Conservation (phyloP, 345 rosid genomes). For the Ceriops decandra region DNA sequence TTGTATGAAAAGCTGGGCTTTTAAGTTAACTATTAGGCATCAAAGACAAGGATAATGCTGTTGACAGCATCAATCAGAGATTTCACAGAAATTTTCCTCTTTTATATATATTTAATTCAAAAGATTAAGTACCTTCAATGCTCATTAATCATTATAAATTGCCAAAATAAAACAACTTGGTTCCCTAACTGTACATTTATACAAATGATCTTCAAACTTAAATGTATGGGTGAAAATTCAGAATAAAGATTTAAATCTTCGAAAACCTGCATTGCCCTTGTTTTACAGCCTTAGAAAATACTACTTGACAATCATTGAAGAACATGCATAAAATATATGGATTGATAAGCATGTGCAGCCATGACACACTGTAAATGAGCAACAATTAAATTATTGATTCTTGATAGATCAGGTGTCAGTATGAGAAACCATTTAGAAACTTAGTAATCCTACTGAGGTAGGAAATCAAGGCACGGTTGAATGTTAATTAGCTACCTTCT, state of each 20-base stretch:
- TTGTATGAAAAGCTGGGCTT: not conserved
- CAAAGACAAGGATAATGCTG: not conserved
- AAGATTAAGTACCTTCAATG: not conserved
- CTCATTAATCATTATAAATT: constrained; percentile 6
- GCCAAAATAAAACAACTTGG: not conserved
- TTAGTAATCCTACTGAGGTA: not conserved
- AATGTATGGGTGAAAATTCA: too few relatives aligned
- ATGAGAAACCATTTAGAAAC: not conserved
- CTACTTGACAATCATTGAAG: not conserved
- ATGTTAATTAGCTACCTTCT: constrained; percentile 14
- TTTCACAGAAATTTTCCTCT: not conserved
- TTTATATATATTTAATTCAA: not conserved
- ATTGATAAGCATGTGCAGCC: not conserved
- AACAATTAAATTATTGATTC: not conserved
- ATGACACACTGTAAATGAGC: not conserved
- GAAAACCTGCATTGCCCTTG: not conserved
- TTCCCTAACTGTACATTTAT: not conserved
- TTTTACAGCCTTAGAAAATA: not conserved
- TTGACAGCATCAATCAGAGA: constrained; percentile 8
- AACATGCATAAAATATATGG: not conserved
- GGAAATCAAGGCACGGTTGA: not conserved
- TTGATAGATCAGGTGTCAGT: not conserved
- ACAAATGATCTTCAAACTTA: not conserved
- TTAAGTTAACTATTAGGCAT: not conserved
- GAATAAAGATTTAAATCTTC: not conserved